Conservation (phyloP, 768 basidiomycete species). For the Porpolomopsis calyptriformis region DNA sequence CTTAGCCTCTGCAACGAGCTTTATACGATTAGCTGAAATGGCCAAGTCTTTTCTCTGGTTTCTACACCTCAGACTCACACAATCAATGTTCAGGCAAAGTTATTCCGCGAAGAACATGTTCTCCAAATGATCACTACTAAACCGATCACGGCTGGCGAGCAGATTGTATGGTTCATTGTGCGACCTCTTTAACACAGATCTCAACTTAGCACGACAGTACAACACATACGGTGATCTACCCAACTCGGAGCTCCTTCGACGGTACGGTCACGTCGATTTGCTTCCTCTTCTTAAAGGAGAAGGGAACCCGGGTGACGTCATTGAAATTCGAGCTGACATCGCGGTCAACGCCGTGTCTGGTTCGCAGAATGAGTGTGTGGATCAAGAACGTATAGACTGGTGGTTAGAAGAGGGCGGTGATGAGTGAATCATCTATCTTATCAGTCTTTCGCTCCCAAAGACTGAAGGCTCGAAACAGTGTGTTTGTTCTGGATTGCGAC, state of each 20-base stretch:
- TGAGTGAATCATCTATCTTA: slow-evolving; percentile 47
- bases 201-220: slow-evolving; percentile 40
- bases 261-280: slow-evolving; percentile 87
- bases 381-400: slow-evolving; percentile 69
- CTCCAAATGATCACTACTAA: slow-evolving; percentile 78
- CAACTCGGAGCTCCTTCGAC: slow-evolving; percentile 86
- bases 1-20: no score
- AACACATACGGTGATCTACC: slow-evolving; percentile 94
- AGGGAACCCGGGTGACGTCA: slow-evolving; percentile 75
- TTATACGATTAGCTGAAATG: no score
- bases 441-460: slow-evolving; percentile 1
- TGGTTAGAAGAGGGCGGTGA: slow-evolving; percentile 88
- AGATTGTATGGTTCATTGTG: slow-evolving; percentile 51
- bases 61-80: no score
- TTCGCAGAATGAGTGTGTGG: background rate
- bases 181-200: slow-evolving; percentile 3
- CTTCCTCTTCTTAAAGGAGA: slow-evolving; percentile 39
- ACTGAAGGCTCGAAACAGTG: slow-evolving; percentile 24
- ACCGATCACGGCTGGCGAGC: slow-evolving; percentile 63
- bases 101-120: slow-evolving; percentile 65
- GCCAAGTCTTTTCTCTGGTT: no score
- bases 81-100: slow-evolving; percentile 81
- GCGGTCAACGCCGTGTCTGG: slow-evolving; percentile 34
- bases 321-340: slow-evolving; percentile 66
- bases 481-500: slow-evolving; percentile 45